Base-by-base conservation (phyloP, 192 early-diverging fungal genomes). In the Chytriomyces hyalinus region DNA sequence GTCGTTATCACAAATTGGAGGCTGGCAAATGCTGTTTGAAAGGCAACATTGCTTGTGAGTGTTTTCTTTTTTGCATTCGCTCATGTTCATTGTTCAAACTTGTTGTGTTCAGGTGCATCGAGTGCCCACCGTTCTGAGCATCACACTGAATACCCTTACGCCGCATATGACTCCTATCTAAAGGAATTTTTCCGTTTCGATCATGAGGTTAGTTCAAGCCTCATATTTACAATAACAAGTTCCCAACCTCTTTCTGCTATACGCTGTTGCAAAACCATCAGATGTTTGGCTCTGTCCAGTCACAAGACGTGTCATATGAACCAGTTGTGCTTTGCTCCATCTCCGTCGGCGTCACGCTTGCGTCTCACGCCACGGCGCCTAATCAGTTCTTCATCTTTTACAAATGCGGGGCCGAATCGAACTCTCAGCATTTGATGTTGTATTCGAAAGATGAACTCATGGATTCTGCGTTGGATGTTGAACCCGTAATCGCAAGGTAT, bases 131-230 rank as follows among this genome's bases (percentile, higher is more conserved):
- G 61, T 43, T 6, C 73, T 10, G 13, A 65, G 6, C 73, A 75
- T 66, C 73, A 75, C 49, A 65, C 61, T 10, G 61, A 65, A 24
- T 66, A 75, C 49, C 49, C 73, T 60, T 75, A 75, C 49, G 61
- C 73, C 17, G 46, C 48, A 7, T 75, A 75, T 49, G 15, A 26
- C 6, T 65, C 10, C 6, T 65, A 75, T 51, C 9, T 75, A 9
- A 65, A 64, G 63, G 24, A 64, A 9, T 75, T 75, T 63, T 66
- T 75, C 46, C 22, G 13, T 6, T 36, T n/a, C 36, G 73, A 75
- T 66, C 61, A 66, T 43, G 22, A 65, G 72, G 72, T 74, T 9
- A 47, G 46, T 15, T 36, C 36, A 36, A 36, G 36, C 36, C 36
- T 36, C 36, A 36, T 4, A 57, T 57, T n/a, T 3, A 57, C 53